Percentiles rank a stretch among this genome's conserved stretches.
phyloP scores from a whole-genome alignment of 768 basidiomycete species.

The Atractiella rhizophila region DNA sequence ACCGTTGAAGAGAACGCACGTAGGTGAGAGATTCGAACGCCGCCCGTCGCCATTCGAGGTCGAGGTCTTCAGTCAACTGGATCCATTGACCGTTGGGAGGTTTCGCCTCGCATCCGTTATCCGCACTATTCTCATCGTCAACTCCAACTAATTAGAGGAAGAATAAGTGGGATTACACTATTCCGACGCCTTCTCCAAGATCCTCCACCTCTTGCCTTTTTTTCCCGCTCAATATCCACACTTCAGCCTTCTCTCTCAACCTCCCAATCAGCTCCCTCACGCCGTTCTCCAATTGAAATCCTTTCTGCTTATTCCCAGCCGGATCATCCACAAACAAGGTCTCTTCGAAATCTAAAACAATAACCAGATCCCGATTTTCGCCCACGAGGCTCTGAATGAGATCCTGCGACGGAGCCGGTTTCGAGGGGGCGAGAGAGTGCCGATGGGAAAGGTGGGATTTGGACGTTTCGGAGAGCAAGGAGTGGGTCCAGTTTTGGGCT shows the following conservation, averaged over 20 bases:
- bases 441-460: conserved; percentile 1
- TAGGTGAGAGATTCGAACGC: too few relatives aligned
- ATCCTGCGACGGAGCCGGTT: conserved; percentile 1
- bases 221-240: too few relatives aligned
- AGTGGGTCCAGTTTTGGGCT: conserved; percentile 58
- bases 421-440: neutral
- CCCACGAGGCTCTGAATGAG: conserved; percentile 16
- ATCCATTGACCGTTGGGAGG: conserved; percentile 33
- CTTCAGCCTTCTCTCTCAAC: too few relatives aligned
- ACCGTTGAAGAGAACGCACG: too few relatives aligned
- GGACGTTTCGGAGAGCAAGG: conserved; percentile 27
- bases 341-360: conserved; percentile 43
- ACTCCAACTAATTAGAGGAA: conserved; percentile 21
- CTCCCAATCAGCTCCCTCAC: too few relatives aligned
- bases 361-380: conserved; percentile 34
- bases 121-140: conserved; percentile 69
- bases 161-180: too few relatives aligned
- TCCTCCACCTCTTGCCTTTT: too few relatives aligned
- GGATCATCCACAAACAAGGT: conserved; percentile 1
- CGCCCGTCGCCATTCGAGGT: conserved; percentile 52
- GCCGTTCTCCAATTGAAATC: too few relatives aligned
- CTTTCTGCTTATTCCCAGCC: too few relatives aligned
- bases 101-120: conserved; percentile 30
- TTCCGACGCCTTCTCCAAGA: too few relatives aligned
- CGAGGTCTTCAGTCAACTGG: conserved; percentile 52